Base-by-base conservation (phyloP, 306 rosid species). In the Prunus dulcis region DNA sequence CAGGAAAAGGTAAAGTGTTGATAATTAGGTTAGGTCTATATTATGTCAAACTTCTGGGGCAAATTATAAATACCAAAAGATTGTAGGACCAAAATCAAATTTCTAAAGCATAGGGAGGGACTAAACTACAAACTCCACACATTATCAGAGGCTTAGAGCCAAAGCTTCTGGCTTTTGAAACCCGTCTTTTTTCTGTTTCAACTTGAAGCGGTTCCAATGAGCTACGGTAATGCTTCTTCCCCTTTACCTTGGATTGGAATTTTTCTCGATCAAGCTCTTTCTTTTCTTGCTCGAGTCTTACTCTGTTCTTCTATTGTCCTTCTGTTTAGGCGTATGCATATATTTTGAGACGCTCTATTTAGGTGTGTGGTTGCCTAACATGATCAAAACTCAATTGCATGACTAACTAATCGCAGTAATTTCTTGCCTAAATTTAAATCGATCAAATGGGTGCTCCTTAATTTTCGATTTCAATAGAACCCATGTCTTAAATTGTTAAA, bases 221-320 rank as follows among this genome's bases (percentile, higher is more conserved):
- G 85, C 82, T 74, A 66, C 68, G 79, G 86, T 74, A 78, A 67
- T 43, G 64, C 53, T 38, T 61, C 71, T 25, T 65, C 70, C 23
- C 19, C 72, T 68, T 67, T 25, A 15, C 52, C 64, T 57, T 72
- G 45, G n/a, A 72, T 78, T 77, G 51, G 15, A 64, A 13, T 12
- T 66, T 46, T 22, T 45, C 41, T 74, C 20, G 6, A 19, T 77
- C 38, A 53, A 12, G 2, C 4, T 53, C 50, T 23, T 81, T 34
- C 18, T 9, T 30, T 45, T 73, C 47, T 68, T 30, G 62, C 32
- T 51, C 18, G 14, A 67, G 32, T 23, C 28, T 38, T 46, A 53
- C 20, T 47, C 28, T 25, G 23, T 69, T 68, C 22, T 30, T 64
- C 61, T 8, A 1, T 22, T 15, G 22, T 23, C 18, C 4, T 50